A percentile compares a stretch with the other conserved stretches of the same genome.
phyloP scores from a whole-genome alignment of 1,284 basidiomycete species.

The Porogramme epimiltina region DNA sequence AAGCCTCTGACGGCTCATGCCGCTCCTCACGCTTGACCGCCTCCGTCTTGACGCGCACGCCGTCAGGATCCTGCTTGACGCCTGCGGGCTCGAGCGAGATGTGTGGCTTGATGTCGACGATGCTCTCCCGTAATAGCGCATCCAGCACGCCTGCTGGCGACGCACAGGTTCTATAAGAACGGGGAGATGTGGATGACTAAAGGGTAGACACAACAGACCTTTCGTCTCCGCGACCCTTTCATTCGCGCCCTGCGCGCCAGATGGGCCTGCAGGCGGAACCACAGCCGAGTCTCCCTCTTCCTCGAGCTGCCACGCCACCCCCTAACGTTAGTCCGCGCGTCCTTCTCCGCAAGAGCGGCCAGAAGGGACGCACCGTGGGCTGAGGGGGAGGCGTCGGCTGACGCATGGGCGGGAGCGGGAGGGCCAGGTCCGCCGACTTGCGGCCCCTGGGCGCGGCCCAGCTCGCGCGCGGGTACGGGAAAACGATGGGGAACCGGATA shows the following conservation, averaged over 20 bases:
- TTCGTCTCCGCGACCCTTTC: too few species aligned
- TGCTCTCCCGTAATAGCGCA: too few species aligned
- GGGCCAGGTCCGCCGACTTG: conserved; percentile 23
- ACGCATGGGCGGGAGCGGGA: conserved; percentile 23
- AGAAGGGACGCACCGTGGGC: conserved; percentile 9
- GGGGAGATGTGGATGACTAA: background rate
- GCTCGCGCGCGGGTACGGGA: conserved; percentile 27
- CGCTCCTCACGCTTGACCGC: conserved; percentile 10
- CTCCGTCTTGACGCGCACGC: conserved; percentile 4
- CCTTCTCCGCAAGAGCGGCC: too few species aligned
- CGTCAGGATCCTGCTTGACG: conserved; percentile 10
- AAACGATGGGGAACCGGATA: conserved; percentile 23
- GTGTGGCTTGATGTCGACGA: background rate
- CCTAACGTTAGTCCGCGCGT: too few species aligned
- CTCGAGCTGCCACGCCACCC: too few species aligned
- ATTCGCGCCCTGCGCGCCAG: too few species aligned
- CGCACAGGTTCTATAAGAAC: background rate
- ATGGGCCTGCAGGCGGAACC: too few species aligned
- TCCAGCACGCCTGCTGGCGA: too few species aligned
- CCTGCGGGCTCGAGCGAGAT: too few species aligned
- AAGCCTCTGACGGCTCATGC: conserved; percentile 9
- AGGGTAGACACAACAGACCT: background rate
- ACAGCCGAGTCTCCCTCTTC: too few species aligned
- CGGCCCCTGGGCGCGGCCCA: conserved; percentile 22
- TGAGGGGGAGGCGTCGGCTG: conserved; percentile 21